Conservation (phyloP, 2,329 filamentous ascomycete genomes). For the Verticillium albo-atrum region DNA sequence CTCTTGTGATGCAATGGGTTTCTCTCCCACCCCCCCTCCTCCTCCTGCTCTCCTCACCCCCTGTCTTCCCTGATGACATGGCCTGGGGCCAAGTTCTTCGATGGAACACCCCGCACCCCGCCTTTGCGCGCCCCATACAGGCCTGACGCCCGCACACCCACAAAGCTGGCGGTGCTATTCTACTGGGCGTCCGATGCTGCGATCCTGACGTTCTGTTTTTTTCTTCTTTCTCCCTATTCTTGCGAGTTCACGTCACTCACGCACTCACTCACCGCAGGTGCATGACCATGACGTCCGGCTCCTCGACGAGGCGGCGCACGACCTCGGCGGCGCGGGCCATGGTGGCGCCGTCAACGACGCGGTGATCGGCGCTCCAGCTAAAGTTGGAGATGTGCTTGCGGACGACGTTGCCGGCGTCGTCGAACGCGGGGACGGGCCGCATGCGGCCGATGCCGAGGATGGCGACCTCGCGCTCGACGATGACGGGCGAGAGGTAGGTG, state of each 20-base stretch:
- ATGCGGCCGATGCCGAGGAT: constrained; percentile 86
- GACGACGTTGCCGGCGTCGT: constrained; percentile 53
- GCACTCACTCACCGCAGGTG: constrained; percentile 63
- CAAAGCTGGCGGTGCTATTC: not conserved
- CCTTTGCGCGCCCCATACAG: not conserved
- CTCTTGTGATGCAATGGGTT: not conserved
- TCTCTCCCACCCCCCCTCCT: not conserved
- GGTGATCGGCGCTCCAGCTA: constrained; percentile 94
- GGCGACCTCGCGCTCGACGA: constrained; percentile 85
- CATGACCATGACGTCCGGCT: constrained; percentile 82
- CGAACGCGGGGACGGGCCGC: constrained; percentile 77
- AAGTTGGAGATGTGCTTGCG: constrained; percentile 81
- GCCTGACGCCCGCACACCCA: not conserved
- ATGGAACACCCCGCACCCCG: not conserved
- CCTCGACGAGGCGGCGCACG: constrained; percentile 73
- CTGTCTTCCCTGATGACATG: not conserved
- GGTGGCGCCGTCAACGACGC: constrained; percentile 90
- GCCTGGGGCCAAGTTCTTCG: no score
- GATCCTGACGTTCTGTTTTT: no score
- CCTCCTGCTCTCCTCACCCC: not conserved
- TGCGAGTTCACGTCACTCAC: no score
- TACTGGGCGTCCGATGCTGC: no score
- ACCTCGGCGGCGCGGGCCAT: constrained; percentile 86
- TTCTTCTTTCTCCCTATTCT: no score
- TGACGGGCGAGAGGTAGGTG: constrained; percentile 84